These are phyloP conservation scores for Lanmaoa rubissima DNA, from an alignment of 768 basidiomycete genomes.

Conservation along the genomic window DNA sequence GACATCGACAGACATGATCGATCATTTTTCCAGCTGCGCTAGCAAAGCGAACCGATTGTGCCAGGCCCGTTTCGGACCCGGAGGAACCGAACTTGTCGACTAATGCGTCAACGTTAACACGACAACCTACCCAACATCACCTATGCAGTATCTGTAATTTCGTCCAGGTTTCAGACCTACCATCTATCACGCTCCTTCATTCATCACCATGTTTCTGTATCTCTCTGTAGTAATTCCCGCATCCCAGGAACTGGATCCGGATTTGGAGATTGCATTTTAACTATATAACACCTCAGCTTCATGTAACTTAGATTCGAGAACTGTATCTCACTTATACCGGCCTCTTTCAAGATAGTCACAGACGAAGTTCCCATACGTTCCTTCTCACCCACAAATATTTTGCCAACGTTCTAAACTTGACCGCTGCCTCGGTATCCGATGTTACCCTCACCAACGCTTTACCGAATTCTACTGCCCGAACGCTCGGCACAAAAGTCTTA, in stretches of 20 bases:
- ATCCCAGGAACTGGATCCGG: slow-evolving; percentile 26
- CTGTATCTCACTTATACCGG: neutral
- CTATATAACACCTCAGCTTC: neutral
- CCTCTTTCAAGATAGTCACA: neutral
- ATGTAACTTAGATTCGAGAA: neutral
- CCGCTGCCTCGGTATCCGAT: slow-evolving; percentile 1
- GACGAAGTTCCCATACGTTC: neutral
- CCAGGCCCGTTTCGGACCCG: slow-evolving; percentile 17
- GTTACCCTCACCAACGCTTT: slow-evolving; percentile 2
- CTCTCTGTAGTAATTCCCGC: neutral
- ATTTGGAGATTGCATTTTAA: neutral
- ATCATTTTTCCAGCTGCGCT: neutral
- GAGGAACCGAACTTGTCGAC: slow-evolving; percentile 25
- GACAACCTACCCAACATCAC: neutral
- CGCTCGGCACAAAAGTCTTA: neutral
- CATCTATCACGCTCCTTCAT: neutral
- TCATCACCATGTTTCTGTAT: neutral
- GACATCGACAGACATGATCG: neutral
- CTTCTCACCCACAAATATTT: neutral
- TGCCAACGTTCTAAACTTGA: neutral
- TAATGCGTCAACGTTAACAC: neutral
- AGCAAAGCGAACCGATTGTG: neutral
- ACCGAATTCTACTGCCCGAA: slow-evolving; percentile 1
- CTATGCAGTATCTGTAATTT: neutral
- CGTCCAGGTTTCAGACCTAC: neutral